phyloP scores from a whole-genome alignment of 352 stramenopile genomes.

The Phytophthora boehmeriae region DNA sequence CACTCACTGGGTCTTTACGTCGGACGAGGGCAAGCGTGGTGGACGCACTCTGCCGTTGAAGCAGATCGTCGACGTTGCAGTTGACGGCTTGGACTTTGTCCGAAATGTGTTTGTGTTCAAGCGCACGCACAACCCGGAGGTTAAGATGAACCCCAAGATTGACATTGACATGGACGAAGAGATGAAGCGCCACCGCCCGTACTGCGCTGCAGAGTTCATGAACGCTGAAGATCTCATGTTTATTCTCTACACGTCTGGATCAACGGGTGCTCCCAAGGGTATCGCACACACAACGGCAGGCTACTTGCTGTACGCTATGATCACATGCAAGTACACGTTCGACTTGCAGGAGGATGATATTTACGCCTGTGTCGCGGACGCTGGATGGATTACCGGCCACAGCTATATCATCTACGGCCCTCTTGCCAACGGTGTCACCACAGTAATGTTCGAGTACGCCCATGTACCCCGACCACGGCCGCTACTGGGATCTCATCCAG shows the following conservation, averaged over 20 bases:
- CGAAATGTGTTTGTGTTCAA: constrained; percentile 96
- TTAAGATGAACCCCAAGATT: constrained; percentile 76
- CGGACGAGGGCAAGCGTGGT: constrained; percentile 92
- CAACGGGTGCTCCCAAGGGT: constrained; percentile 95
- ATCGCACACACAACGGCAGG: constrained; percentile 96
- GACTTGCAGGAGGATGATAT: constrained; percentile 94
- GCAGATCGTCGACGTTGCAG: constrained; percentile 94
- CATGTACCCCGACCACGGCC: constrained; percentile 94
- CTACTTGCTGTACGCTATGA: constrained; percentile 94
- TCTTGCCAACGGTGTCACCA: constrained; percentile 96
- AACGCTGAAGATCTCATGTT: constrained; percentile 97
- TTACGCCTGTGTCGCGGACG: constrained; percentile 95
- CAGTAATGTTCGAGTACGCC: constrained; percentile 99
- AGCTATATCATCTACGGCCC: constrained; percentile 98
- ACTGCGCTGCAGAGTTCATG: constrained; percentile 96
- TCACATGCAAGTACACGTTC: constrained; percentile 95
- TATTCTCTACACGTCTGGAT: constrained; percentile 98
- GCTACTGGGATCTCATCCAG: constrained; percentile 98
- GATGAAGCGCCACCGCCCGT: constrained; percentile 89
- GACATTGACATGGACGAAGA: constrained; percentile 95
- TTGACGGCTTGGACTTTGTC: constrained; percentile 90
- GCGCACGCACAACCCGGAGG: constrained; percentile 74
- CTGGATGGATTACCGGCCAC: constrained; percentile 98
- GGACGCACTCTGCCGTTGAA: constrained; percentile 95
- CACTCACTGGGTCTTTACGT: constrained; percentile 93